Base-by-base conservation (phyloP, 2,329 filamentous ascomycete species). In the Ophiostoma perfectum region DNA sequence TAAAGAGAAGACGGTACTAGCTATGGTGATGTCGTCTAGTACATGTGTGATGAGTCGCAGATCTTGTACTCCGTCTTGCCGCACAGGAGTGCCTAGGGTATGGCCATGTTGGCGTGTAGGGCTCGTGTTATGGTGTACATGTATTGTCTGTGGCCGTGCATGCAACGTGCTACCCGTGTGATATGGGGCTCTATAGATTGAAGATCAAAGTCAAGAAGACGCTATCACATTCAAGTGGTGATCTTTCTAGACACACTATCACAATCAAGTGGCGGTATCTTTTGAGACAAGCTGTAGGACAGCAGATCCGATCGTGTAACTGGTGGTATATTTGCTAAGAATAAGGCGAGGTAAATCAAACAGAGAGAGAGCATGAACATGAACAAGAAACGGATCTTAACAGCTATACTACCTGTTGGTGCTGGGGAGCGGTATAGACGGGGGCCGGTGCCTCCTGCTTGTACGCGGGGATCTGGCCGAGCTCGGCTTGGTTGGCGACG, bases 401-500 rank as follows among this genome's bases (percentile, higher is more conserved):
- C 6, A 18, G 16, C 47, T 27, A 55, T 1, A 11, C n/a, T 9
- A 18, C 27, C 49, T 14, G 49, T 18, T 55, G 49, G 49, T 55
- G 27, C 49, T 55, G 49, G 8, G 49, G 7, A 55, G 49, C 16
- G 12, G 12, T n/a, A 9, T 55, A 55, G 49, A 27, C 49, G n/a
- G n/a, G n/a, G 7, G 27, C 49, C 49, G 18, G 49, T 9, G 49
- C n/a, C 49, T 55, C 49, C 49, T 55, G 8, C n/a, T 55, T 55
- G n/a, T 55, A 18, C 7, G 12, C 49, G 49, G 49, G 49, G 1
- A 55, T 55, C n/a, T 55, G 49, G n/a, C 49, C 49, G 2, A 55
- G 49, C 49, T 55, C 49, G n/a, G 18, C 49, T 18, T 69, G 67
- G 69, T 63, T 38, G 44, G 36, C 11, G 16, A 42, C 47, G 6